Conservation (phyloP, 257 asterid genomes). For the Capsicum pubescens region DNA sequence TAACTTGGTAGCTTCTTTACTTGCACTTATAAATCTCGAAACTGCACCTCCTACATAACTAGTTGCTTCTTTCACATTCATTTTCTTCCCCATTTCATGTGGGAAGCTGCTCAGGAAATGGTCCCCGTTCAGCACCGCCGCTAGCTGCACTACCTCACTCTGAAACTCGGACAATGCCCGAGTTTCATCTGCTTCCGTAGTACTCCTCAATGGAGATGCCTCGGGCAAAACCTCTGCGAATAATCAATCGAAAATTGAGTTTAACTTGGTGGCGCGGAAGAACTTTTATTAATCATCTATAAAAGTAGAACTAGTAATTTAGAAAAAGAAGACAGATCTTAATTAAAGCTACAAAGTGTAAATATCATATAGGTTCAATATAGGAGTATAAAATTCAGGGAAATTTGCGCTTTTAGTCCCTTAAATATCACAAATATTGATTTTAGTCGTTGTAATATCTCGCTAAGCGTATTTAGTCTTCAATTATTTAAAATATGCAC, state of each 20-base stretch:
- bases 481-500: neutral
- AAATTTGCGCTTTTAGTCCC: neutral
- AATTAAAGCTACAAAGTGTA: neutral
- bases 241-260: neutral
- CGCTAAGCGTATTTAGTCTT: neutral
- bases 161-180: slow-evolving; percentile 71
- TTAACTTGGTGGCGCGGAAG: no score
- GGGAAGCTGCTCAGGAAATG: slow-evolving; percentile 69
- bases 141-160: slow-evolving; percentile 72
- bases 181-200: slow-evolving; percentile 43
- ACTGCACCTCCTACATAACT: slow-evolving; percentile 65
- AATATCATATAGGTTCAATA: neutral
- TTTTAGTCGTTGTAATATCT: neutral
- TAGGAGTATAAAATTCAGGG: neutral
- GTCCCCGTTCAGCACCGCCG: slow-evolving; percentile 72
- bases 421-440: neutral
- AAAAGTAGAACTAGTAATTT: neutral
- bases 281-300: no score
- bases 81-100: slow-evolving; percentile 55
- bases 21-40: slow-evolving; percentile 72
- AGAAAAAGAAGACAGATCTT: neutral
- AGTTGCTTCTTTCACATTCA: slow-evolving; percentile 71
- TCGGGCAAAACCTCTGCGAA: slow-evolving; percentile 66
- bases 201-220: slow-evolving; percentile 57
- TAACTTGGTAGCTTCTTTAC: slow-evolving; percentile 72